Evolutionary conservation across 1,284 basidiomycete genomes (phyloP), one percentile per base, ranked within the genome.

Genomic region (Ceratorhiza oryzae-sativae): DNA sequence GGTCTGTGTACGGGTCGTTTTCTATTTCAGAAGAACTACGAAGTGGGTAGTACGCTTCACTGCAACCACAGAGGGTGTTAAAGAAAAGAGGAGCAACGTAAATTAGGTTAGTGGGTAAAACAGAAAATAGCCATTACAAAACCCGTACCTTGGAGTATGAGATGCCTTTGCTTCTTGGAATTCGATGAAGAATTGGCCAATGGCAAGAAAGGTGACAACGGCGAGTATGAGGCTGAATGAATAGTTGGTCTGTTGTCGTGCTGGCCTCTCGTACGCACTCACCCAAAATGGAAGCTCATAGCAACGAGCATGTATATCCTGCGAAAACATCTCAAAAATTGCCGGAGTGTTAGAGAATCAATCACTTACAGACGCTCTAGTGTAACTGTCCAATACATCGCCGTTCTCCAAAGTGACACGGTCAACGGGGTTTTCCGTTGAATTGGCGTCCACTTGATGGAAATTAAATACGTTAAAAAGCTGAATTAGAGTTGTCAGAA

Each of bases 281-380:
- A 90, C 88, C 87, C 85, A 30, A 86, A 72, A 72, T 89, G 86
- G 75, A 88, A 86, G 25, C 87, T 85, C 89, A 90, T 90, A 15
- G 86, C 84, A 72, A 88, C 81, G 18, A 91, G 83, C 89, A 91
- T 90, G 77, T 91, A 91, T 90, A 68, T 42, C 48, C 41, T 55
- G 36, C 25, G 20, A 41, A 27, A 49, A 68, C 30, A 53, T 72
- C 49, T 56, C 41, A 18, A 36, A 25, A 34, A n/a, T 45, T 32
- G 20, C 3, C 41, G n/a, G n/a, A n/a, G n/a, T n/a, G n/a, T 23
- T 10, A 67, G 23, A 32, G 10, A n/a, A 27, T 45, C 18, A 46
- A 25, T 27, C 39, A 81, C 88, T 78, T 77, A 90, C 89, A 91
- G 78, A 81, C 89, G 82, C 25, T 87, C 79, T 63, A 87, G 79